phyloP scores from a whole-genome alignment of 106 monocot genomes.

The Allium fistulosum region DNA sequence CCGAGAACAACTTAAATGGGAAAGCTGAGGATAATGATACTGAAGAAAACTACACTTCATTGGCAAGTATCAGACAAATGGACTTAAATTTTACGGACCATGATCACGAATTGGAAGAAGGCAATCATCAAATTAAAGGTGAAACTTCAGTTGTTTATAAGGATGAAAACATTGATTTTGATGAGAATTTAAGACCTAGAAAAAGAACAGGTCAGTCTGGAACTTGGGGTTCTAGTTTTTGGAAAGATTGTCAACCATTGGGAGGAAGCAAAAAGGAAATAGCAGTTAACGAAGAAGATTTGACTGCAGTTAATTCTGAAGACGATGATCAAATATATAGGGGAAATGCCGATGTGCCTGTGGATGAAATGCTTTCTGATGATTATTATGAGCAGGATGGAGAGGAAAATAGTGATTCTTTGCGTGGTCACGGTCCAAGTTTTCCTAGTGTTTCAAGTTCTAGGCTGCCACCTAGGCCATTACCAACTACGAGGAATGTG shows the following conservation, averaged over 20 bases:
- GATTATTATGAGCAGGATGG: slow-evolving; percentile 98
- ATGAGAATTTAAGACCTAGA: slow-evolving; percentile 30
- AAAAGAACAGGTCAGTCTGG: slow-evolving; percentile 35
- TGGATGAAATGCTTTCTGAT: slow-evolving; percentile 98
- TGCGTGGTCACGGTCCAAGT: slow-evolving; percentile 38
- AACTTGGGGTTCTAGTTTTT: slow-evolving; percentile 84
- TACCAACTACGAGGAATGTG: slow-evolving; percentile 24
- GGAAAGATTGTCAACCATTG: slow-evolving; percentile 84
- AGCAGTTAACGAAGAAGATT: slow-evolving; percentile 25
- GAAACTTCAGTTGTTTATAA: slow-evolving; percentile 33
- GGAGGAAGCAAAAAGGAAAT: slow-evolving; percentile 26
- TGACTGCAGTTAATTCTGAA: slow-evolving; percentile 23
- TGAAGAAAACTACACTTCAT: slow-evolving; percentile 29
- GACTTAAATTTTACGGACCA: slow-evolving; percentile 45
- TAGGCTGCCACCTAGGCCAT: slow-evolving; percentile 35
- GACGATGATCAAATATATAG: slow-evolving; percentile 25
- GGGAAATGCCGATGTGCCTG: slow-evolving; percentile 62
- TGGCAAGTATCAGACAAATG: slow-evolving; percentile 26
- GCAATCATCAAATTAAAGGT: slow-evolving; percentile 39
- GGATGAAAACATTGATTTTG: slow-evolving; percentile 33
- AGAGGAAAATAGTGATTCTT: slow-evolving; percentile 75
- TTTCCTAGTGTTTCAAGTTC: slow-evolving; percentile 41
- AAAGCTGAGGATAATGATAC: slow-evolving; percentile 45
- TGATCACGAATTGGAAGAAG: slow-evolving; percentile 29
- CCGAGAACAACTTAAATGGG: slow-evolving; percentile 67